Conservation (phyloP, 306 rosid species). For the Alnus rubra region DNA sequence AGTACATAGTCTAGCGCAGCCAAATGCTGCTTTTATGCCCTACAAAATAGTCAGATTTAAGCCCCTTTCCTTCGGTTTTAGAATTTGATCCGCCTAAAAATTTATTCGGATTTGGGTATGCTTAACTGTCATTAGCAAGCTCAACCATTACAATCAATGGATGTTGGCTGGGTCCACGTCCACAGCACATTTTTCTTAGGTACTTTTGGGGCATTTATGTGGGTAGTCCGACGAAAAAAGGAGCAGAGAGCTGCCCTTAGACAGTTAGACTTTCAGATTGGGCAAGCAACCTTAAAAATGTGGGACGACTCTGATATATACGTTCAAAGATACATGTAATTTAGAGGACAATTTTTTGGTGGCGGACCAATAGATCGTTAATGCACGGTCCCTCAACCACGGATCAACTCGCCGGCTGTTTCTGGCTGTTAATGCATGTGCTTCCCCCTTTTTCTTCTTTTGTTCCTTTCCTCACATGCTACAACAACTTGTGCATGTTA, state of each 20-base stretch:
- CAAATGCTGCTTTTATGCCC: neutral
- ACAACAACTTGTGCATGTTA: slow-evolving; percentile 4
- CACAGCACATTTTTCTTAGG: neutral
- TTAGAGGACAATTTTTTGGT: neutral
- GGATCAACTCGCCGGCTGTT: slow-evolving; percentile 7
- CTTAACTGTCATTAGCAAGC: neutral
- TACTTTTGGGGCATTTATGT: neutral
- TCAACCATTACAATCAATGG: neutral
- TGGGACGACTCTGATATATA: neutral
- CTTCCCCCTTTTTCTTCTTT: slow-evolving; percentile 6
- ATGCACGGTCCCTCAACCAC: slow-evolving; percentile 18
- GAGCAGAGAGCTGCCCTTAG: too few species aligned
- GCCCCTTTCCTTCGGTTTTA: too few species aligned
- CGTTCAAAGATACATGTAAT: neutral
- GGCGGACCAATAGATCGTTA: slow-evolving; percentile 21
- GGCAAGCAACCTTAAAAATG: neutral
- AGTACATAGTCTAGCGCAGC: neutral
- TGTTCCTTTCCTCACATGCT: slow-evolving; percentile 22
- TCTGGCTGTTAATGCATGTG: slow-evolving; percentile 29
- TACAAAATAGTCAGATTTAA: too few species aligned
- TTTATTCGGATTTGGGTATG: neutral
- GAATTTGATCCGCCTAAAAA: too few species aligned
- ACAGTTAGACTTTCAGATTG: too few species aligned
- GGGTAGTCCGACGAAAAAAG: too few species aligned
- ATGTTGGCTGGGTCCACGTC: neutral